Base-by-base conservation (phyloP, 1,284 basidiomycete genomes). In the Trichosporon inkin region DNA sequence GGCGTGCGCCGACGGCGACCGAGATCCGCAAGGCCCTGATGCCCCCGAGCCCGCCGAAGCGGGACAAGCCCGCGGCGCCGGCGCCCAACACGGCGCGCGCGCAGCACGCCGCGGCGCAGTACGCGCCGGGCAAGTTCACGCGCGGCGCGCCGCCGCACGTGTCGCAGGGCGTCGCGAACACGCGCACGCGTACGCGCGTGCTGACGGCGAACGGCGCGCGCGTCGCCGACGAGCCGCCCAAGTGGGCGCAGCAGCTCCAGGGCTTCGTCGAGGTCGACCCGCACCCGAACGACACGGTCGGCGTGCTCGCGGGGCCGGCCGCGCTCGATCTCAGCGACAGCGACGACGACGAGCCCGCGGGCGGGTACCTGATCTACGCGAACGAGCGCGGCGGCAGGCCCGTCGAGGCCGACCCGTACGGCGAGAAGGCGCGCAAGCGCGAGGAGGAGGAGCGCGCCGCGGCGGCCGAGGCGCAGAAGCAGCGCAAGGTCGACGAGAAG, bases 361-460 rank as follows among this genome's bases (percentile, higher is more conserved):
- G 44, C 44, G 44, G 44, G 14, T 49, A n/a, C 44, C 24, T 49
- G 5, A 22, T 49, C 14, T 49, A 49, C 24, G 28, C 44, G 22
- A 49, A 49, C 14, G 24, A 49, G 44, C 44, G 22, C 14, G 44
- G n/a, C 14, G 44, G 44, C 14, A 28, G 28, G 24, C 44, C 44
- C 22, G 44, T 49, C 24, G 44, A 49, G 24, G 44, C 44, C 10
- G 44, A 49, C 24, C 44, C 44, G 3, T 49, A 49, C 16, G 44
- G 44, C 24, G 44, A 49, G 44, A 49, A 49, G 24, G 44, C 44
- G 44, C 44, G 44, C 7, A 49, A 28, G 44, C 44, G 44, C 14
- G 44, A 22, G 22, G 44, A 49, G 16, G 44, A 16, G 16, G 44
- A 22, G 24, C 24, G 24, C 24, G 10, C 6, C 22, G 22, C 24